Evolutionary conservation across 2,329 filamentous ascomycete genomes (phyloP), one percentile per base, ranked within the genome.

Genomic region (Cytospora piceicola): DNA sequence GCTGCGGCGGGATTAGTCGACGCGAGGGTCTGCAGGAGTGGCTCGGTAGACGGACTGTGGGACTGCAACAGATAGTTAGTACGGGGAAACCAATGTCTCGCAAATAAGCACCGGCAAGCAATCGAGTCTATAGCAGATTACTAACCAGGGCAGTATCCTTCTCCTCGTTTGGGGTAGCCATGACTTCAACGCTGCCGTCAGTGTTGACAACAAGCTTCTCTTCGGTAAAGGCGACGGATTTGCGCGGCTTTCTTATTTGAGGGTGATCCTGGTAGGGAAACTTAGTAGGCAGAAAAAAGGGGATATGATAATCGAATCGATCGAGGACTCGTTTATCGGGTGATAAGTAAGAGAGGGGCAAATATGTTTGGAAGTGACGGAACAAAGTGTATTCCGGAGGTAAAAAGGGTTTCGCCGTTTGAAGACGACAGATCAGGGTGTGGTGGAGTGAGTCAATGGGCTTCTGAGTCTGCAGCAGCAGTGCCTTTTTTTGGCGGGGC

Each of bases 161-260:
- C 74, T 92, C 91, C 74, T 90, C 88, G 74, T 83, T 78, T 73
- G 86, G 84, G 71, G 89, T 86, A 77, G 91, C 88, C 77, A 88
- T 85, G 80, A 91, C 89, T 74, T 87, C 92, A 76, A 97, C 88
- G 76, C 90, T 88, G 74, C 94, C 94, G 84, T 97, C 92, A 79
- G 88, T 87, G 82, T 96, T 92, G 77, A 97, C 94, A 74, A 97
- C 88, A 71, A 91, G 86, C 73, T 92, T 87, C 75, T 92, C 92
- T 79, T 95, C 91, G 77, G 90, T 94, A 79, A 98, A 98, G 70
- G 93, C 90, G 75, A 98, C 94, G 56, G 93, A 96, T 82, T 98
- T 97, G 81, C 94, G 91, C 75, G 90, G 88, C 79, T 91, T 93
- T 76, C 86, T 85, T 34, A 46, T n/a, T 73, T 89, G 85, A 72